phyloP scores from a whole-genome alignment of 495 filamentous ascomycete species.

The Trichoderma gamsii region DNA sequence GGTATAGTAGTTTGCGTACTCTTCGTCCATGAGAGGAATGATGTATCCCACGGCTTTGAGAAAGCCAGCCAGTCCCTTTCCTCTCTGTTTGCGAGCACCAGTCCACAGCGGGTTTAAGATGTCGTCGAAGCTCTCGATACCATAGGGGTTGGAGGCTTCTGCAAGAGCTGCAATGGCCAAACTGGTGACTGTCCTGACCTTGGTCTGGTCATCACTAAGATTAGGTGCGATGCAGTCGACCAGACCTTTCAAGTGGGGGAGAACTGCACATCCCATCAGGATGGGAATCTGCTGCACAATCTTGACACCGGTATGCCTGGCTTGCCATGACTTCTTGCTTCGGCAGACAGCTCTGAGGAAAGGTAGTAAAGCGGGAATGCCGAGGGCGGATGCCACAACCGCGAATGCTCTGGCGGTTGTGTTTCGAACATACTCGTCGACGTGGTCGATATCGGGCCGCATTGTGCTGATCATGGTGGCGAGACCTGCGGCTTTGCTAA shows the following conservation, averaged over 20 bases:
- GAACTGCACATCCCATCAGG: slow-evolving; percentile 93
- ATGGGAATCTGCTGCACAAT: slow-evolving; percentile 99
- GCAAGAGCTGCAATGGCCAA: slow-evolving; percentile 93
- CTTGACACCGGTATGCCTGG: slow-evolving; percentile 97
- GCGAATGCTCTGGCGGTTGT: slow-evolving; percentile 97
- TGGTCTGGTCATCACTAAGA: slow-evolving; percentile 94
- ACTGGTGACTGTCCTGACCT: slow-evolving; percentile 92
- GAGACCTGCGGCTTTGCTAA: slow-evolving; percentile 92
- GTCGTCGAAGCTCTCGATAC: slow-evolving; percentile 97
- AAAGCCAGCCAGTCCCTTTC: slow-evolving; percentile 93
- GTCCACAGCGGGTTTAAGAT: slow-evolving; percentile 98
- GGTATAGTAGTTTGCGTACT: slow-evolving; percentile 98
- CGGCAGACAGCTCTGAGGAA: slow-evolving; percentile 93
- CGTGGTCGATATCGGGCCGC: slow-evolving; percentile 97
- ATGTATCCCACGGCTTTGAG: slow-evolving; percentile 97
- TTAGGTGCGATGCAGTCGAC: slow-evolving; percentile 96
- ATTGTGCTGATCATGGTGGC: slow-evolving; percentile 99
- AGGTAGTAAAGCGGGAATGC: slow-evolving; percentile 89
- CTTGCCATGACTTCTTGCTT: slow-evolving; percentile 99
- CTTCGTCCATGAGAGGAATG: slow-evolving; percentile 98
- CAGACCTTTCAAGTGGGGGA: slow-evolving; percentile 91
- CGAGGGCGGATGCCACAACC: slow-evolving; percentile 92
- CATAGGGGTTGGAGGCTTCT: slow-evolving; percentile 94
- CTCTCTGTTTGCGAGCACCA: slow-evolving; percentile 88
- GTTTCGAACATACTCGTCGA: slow-evolving; percentile 98